Evolutionary conservation across 805 yeast genomes (phyloP).

Genomic region (Cephaloascus fragrans): DNA sequence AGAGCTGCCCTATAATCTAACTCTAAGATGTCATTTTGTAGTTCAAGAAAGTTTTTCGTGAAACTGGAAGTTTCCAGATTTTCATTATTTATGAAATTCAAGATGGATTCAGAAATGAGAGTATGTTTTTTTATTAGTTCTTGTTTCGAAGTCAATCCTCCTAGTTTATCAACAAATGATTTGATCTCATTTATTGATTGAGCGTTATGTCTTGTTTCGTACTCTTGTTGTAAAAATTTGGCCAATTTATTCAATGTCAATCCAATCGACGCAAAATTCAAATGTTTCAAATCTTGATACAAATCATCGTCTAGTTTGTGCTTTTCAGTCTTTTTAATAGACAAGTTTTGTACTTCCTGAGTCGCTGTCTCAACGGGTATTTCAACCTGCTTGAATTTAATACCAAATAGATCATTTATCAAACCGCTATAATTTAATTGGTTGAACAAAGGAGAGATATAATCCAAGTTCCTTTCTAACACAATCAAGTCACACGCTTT

Average conservation of each 20-base stretch:
- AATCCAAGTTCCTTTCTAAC: slow-evolving; percentile 71
- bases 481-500: slow-evolving; percentile 64
- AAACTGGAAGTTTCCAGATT: slow-evolving; percentile 13
- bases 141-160: slow-evolving; percentile 58
- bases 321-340: slow-evolving; percentile 10
- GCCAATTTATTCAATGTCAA: slow-evolving; percentile 62
- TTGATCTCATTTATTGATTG: slow-evolving; percentile 58
- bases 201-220: slow-evolving; percentile 48
- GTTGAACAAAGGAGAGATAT: slow-evolving; percentile 56
- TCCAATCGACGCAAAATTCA: slow-evolving; percentile 78
- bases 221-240: slow-evolving; percentile 56
- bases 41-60: slow-evolving; percentile 39
- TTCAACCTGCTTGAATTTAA: slow-evolving; percentile 28
- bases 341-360: slow-evolving; percentile 9
- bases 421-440: slow-evolving; percentile 81
- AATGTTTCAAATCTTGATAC: slow-evolving; percentile 41
- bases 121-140: slow-evolving; percentile 67
- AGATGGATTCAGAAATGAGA: slow-evolving; percentile 53
- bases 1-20: slow-evolving; percentile 24
- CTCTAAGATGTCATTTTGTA: slow-evolving; percentile 63
- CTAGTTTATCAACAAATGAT: slow-evolving; percentile 60
- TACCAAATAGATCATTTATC: slow-evolving; percentile 58
- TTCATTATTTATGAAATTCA: slow-evolving; percentile 30
- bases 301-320: slow-evolving; percentile 34
- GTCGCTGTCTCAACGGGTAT: slow-evolving; percentile 6